phyloP scores from a whole-genome alignment of 768 basidiomycete species.

The Boletus fagicola region DNA sequence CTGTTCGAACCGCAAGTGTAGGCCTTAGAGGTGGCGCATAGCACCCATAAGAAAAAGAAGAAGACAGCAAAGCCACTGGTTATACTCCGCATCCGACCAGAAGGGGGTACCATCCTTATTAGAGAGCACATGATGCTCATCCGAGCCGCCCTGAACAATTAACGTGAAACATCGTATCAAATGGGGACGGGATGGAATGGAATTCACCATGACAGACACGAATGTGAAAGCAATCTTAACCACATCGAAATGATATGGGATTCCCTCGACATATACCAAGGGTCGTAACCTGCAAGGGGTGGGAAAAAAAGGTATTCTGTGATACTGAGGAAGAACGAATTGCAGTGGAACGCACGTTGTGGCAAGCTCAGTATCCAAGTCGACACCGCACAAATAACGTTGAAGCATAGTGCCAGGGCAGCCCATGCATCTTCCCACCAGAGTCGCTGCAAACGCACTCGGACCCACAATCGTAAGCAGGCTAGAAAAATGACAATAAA shows the following conservation, averaged over 20 bases:
- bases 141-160: constrained; percentile 8
- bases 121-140: constrained; percentile 19
- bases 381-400: constrained; percentile 5
- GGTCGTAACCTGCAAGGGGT: neutral
- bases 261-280: constrained; percentile 1
- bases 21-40: constrained; percentile 4
- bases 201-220: constrained; percentile 10
- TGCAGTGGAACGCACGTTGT: constrained; percentile 1
- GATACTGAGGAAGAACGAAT: neutral
- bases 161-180: neutral
- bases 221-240: constrained; percentile 4
- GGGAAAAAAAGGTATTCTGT: neutral
- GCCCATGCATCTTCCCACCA: constrained; percentile 19
- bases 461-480: constrained; percentile 8
- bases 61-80: neutral
- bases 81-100: neutral
- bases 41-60: constrained; percentile 11
- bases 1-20: constrained; percentile 12
- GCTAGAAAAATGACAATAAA: neutral
- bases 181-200: neutral
- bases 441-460: constrained; percentile 5
- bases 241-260: constrained; percentile 3
- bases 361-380: constrained; percentile 8
- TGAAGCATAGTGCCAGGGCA: constrained; percentile 2
- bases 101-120: constrained; percentile 3